Conservation (phyloP, 2,329 filamentous ascomycete species). For the Ilyonectria mors-panacis region DNA sequence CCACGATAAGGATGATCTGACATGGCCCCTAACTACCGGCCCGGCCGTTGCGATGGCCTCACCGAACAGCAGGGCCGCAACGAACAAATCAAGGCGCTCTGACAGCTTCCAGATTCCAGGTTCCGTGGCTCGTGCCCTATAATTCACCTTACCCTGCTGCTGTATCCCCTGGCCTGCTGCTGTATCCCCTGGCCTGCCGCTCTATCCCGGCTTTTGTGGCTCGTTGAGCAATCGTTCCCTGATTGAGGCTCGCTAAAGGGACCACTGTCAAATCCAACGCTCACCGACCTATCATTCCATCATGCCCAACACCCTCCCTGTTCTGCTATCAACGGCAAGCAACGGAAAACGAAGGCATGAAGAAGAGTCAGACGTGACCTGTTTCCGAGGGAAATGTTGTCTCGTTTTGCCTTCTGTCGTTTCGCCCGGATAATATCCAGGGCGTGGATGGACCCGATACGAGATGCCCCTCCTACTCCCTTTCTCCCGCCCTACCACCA, state of each 20-base stretch:
- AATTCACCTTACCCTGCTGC: conserved; percentile 44
- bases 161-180: conserved; percentile 23
- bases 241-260: conserved; percentile 8
- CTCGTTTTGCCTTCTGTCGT: background rate
- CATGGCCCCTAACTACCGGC: conserved; percentile 44
- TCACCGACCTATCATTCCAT: conserved; percentile 16
- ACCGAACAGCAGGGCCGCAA: conserved; percentile 17
- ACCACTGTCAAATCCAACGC: conserved; percentile 1
- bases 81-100: conserved; percentile 25
- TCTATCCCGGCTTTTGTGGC: conserved; percentile 9
- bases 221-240: conserved; percentile 16
- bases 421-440: conserved; percentile 1
- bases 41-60: conserved; percentile 34
- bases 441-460: conserved; percentile 9
- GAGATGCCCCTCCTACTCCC: background rate
- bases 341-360: conserved; percentile 44
- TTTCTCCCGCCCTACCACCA: background rate
- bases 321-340: conserved; percentile 37
- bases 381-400: background rate
- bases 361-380: conserved; percentile 5
- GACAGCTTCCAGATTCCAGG: conserved; percentile 37
- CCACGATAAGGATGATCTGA: conserved; percentile 50
- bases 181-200: conserved; percentile 16
- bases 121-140: conserved; percentile 30
- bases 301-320: conserved; percentile 18